These are phyloP conservation scores for Haberlea rhodopensis DNA, from an alignment of 257 asterid genomes.

Conservation along the genomic window DNA sequence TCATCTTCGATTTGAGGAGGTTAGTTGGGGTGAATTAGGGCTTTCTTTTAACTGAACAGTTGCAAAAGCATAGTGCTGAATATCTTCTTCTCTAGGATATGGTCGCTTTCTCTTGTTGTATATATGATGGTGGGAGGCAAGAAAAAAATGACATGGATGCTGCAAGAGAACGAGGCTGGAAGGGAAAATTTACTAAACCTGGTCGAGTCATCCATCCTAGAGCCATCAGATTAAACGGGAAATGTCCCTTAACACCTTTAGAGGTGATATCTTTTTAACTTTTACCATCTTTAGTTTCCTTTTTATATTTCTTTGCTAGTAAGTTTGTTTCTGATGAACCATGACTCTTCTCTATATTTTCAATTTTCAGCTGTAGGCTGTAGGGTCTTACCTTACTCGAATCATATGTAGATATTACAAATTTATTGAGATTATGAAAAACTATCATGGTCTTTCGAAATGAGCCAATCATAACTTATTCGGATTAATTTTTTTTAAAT, in stretches of 20 bases:
- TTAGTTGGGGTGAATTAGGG: conserved; percentile 36
- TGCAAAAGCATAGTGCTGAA: conserved; percentile 18
- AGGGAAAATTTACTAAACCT: conserved; percentile 87
- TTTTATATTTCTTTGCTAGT: neutral
- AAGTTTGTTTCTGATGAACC: conserved; percentile 12
- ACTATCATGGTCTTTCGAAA: no score
- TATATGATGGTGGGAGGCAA: conserved; percentile 82
- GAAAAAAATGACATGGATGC: conserved; percentile 95
- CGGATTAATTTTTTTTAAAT: no score
- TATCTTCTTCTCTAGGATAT: conserved; percentile 66
- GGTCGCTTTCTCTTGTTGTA: conserved; percentile 99
- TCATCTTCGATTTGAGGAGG: conserved; percentile 99
- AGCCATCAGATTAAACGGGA: conserved; percentile 83
- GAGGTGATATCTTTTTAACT: conserved; percentile 54
- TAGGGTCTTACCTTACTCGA: no score
- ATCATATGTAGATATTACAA: neutral
- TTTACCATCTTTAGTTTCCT: neutral
- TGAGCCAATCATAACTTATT: neutral
- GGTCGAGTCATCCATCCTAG: conserved; percentile 92
- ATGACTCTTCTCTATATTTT: conserved; percentile 12
- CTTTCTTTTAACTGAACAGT: conserved; percentile 19
- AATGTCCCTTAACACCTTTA: conserved; percentile 90
- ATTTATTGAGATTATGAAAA: neutral
- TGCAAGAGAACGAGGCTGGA: conserved; percentile 99
- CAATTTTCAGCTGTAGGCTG: neutral